Percentiles rank a stretch among this genome's conserved stretches.
These are phyloP conservation scores for Lichtheimia hyalospora DNA, from an alignment of 371 early-diverging fungal species.

Conservation along the genomic window DNA sequence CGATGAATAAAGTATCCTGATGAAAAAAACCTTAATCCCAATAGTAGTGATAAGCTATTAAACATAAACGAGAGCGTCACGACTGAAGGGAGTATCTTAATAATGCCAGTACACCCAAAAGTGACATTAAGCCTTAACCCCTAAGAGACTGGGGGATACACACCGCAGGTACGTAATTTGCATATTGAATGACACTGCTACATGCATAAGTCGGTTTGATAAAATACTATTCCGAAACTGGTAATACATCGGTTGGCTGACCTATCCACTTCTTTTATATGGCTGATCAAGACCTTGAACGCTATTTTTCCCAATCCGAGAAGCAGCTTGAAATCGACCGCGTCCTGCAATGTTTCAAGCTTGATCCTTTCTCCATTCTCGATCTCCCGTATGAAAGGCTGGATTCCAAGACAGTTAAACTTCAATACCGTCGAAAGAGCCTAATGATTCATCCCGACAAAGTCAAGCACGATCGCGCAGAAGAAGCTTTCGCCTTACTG, in stretches of 20 bases:
- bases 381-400: slow-evolving; percentile 63
- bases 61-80: too few species aligned
- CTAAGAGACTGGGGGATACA: too few species aligned
- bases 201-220: too few species aligned
- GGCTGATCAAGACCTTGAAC: slow-evolving; percentile 60
- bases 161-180: too few species aligned
- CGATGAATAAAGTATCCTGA: too few species aligned
- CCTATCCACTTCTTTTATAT: not conserved
- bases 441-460: slow-evolving; percentile 92
- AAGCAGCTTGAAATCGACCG: slow-evolving; percentile 85
- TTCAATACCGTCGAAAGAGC: slow-evolving; percentile 81
- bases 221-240: too few species aligned
- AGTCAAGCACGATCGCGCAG: slow-evolving; percentile 73
- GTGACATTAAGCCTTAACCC: too few species aligned
- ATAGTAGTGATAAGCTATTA: too few species aligned
- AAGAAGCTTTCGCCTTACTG: slow-evolving; percentile 83
- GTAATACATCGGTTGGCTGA: not conserved
- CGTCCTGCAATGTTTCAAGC: slow-evolving; percentile 69
- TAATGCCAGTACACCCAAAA: too few species aligned
- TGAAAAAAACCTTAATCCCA: too few species aligned
- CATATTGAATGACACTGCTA: too few species aligned
- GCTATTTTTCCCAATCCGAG: slow-evolving; percentile 66
- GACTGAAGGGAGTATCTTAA: too few species aligned
- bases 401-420: slow-evolving; percentile 64
- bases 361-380: slow-evolving; percentile 84